These are phyloP conservation scores for Candida ovalis DNA, from an alignment of 805 yeast genomes.

Conservation along the genomic window DNA sequence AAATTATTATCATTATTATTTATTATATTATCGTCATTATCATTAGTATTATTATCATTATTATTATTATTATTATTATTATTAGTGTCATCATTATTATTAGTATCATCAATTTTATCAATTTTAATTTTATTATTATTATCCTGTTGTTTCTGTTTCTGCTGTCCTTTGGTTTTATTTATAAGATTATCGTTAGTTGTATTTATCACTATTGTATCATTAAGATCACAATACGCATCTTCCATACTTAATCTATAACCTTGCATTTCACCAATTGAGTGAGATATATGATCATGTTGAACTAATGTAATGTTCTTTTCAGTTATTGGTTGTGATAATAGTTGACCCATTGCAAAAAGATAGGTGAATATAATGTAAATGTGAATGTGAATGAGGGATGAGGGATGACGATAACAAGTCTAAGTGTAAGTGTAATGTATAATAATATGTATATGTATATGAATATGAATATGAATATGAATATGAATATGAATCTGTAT, in stretches of 20 bases:
- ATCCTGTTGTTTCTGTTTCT: too few species aligned
- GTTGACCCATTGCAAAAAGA: conserved; percentile 55
- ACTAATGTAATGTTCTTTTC: conserved; percentile 56
- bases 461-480: neutral
- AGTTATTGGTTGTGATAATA: conserved; percentile 70
- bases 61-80: too few species aligned
- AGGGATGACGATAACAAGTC: too few species aligned
- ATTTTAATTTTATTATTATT: too few species aligned
- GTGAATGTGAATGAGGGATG: too few species aligned
- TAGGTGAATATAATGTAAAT: neutral
- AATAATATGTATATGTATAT: neutral
- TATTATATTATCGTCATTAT: neutral
- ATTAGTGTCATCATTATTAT: neutral
- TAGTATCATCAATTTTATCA: neutral
- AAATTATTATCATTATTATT: neutral
- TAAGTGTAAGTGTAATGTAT: too few species aligned
- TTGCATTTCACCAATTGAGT: conserved; percentile 72
- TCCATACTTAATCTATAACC: conserved; percentile 75
- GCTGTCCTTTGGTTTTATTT: neutral
- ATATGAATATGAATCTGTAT: neutral
- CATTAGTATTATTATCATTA: neutral
- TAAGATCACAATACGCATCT: conserved; percentile 60
- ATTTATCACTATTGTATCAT: conserved; percentile 25
- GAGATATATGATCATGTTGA: conserved; percentile 43
- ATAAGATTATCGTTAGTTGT: neutral